Base-by-base conservation (phyloP, 2,329 filamentous ascomycete species). In the Cryoendolithus antarcticus region DNA sequence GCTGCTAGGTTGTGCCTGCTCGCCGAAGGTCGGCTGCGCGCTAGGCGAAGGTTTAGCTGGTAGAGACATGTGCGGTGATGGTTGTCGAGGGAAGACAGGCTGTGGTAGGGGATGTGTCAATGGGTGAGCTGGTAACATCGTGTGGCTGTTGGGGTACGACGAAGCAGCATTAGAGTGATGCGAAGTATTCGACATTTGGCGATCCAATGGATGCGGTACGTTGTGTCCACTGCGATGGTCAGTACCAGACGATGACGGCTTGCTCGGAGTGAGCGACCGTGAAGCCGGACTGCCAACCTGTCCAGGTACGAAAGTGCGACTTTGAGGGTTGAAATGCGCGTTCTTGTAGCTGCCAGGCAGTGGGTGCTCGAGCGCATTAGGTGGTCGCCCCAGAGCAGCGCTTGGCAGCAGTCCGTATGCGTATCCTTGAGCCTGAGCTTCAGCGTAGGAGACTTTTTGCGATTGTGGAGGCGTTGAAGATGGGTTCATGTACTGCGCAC, bases 261-360 rank as follows among this genome's bases (percentile, higher is more conserved):
- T 43, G 27, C 49, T 48, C 3, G 51, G 50, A 15, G 49, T 49
- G 39, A 52, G 52, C 1, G 50, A 44, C 11, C 43, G 44, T 19
- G 38, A 37, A 5, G 32, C 24, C 32, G 11, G 30, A 15, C 32
- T 34, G 24, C 45, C 43, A 28, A 44, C 15, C 29, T 74, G 67
- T 38, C 69, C 71, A 2, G 89, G 89, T 19, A 94, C 75, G 60
- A 96, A 95, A 0, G 88, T 83, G 55, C 93, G 84, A n/a, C 84
- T 95, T 63, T 93, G 88, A 1, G 88, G 89, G 56, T 95, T 95
- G 66, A 96, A 95, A 9, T 82, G 77, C 52, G 86, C 84, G 42
- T 86, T 74, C 55, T 82, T 85, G 56, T 76, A 93, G 61, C 81
- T 91, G 29, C 85, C 85, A 9, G 86, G 84, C 41, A 93, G 77